Evolutionary conservation across 1,284 basidiomycete species (phyloP).

Genomic region (Boletus calvinii): DNA sequence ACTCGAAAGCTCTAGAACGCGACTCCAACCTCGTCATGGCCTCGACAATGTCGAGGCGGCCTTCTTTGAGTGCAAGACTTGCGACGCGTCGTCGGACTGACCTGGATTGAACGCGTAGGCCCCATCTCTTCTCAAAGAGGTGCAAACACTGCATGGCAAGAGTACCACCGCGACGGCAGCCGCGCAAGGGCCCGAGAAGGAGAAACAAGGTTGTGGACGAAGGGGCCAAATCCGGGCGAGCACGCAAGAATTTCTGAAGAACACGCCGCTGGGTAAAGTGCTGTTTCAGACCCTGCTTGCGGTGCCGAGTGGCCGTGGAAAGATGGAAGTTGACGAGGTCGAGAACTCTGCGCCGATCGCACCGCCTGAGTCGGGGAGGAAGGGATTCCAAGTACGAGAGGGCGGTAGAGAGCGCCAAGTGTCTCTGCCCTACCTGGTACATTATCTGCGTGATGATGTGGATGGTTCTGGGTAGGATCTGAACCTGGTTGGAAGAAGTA

Average conservation of each 20-base stretch:
- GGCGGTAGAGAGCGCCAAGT: conserved; percentile 41
- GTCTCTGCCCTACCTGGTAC: conserved; percentile 33
- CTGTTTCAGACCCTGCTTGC: conserved; percentile 36
- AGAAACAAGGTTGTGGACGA: conserved; percentile 61
- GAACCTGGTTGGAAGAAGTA: conserved; percentile 25
- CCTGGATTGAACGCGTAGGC: conserved; percentile 49
- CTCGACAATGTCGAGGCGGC: conserved; percentile 49
- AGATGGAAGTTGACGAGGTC: conserved; percentile 49
- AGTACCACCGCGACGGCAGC: conserved; percentile 49
- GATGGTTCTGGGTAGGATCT: conserved; percentile 38
- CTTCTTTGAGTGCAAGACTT: conserved; percentile 59
- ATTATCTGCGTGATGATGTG: conserved; percentile 40
- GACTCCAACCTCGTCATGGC: conserved; percentile 33
- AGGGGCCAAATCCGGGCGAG: conserved; percentile 52
- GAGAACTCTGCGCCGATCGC: conserved; percentile 36
- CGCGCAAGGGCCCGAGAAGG: conserved; percentile 51
- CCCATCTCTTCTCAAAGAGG: conserved; percentile 54
- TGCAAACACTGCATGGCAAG: conserved; percentile 46
- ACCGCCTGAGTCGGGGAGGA: conserved; percentile 37
- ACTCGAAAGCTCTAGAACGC: conserved; percentile 10
- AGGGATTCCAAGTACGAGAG: conserved; percentile 44
- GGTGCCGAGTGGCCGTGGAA: conserved; percentile 37
- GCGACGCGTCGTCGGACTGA: conserved; percentile 58
- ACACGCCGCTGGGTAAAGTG: conserved; percentile 37
- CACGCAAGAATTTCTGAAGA: conserved; percentile 43